Evolutionary conservation across 1,284 basidiomycete genomes (phyloP), one percentile per base, ranked within the genome.

Genomic region (Austroboletus novae-zelandiae): DNA sequence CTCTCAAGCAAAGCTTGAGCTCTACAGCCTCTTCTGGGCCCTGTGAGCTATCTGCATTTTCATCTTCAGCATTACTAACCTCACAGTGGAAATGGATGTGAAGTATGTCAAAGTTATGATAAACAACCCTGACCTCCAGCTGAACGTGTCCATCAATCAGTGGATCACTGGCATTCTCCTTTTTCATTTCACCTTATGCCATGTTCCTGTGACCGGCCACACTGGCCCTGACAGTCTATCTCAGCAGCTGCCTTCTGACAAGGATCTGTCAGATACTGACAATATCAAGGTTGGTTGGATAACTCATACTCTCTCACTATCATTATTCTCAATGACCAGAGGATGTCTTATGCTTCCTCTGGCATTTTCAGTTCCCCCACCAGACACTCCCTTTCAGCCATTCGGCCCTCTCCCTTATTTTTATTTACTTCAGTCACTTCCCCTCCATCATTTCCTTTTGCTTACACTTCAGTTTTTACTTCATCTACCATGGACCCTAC

Each of bases 91-190:
- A n/a, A 34, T 57, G 0, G 46, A 57, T 1, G 20, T 18, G 0
- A 57, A 57, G 2, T 57, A 51, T 14, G 13, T 57, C 5, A 45
- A 57, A 6, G 45, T 44, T 0, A 57, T 57, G 55, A 48, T 57
- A 10, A 57, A 55, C 0, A 57, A 57, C 4, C 53, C 34, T 0
- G 45, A 57, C 1, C 17, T 56, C 0, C 55, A 63, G 0, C 73
- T 70, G 0, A 69, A 60, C 9, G 61, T 62, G 0, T 60, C 63
- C 1, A 71, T 76, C 3, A 77, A 76, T 41, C 42, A 61, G 0
- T 78, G 75, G 72, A 74, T 77, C 6, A 57, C 62, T 0, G 58
- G 60, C 0, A 75, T 77, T 0, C 40, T 55, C 1, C 45, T 73
- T 0, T 76, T 74, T 44, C 62, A 13, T 75, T 76, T 47, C 52